Conservation (phyloP, 805 yeast species). For the Starmerella kuoi region DNA sequence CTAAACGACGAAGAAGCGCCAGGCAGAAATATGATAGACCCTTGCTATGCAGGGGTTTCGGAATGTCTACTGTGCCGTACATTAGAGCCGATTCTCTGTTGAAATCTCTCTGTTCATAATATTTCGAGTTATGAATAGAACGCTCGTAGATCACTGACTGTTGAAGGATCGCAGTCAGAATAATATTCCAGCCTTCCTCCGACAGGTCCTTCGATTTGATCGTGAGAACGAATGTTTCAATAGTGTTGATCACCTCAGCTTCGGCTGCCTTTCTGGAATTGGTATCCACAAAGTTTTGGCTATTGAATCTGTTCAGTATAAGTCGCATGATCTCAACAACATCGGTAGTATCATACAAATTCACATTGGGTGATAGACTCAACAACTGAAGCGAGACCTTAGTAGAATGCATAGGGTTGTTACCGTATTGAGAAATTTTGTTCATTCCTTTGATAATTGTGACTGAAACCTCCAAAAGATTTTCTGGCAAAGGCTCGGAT, state of each 20-base stretch:
- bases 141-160: slow-evolving; percentile 48
- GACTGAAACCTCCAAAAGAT: neutral
- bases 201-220: slow-evolving; percentile 29
- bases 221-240: slow-evolving; percentile 20
- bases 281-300: neutral
- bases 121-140: slow-evolving; percentile 28
- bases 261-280: no score
- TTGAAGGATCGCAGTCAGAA: slow-evolving; percentile 39
- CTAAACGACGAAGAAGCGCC: slow-evolving; percentile 37
- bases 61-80: slow-evolving; percentile 51
- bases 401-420: slow-evolving; percentile 1
- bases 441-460: slow-evolving; percentile 4
- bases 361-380: neutral
- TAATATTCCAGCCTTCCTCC: slow-evolving; percentile 26
- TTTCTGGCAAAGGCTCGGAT: neutral
- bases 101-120: slow-evolving; percentile 32
- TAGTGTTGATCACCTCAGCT: slow-evolving; percentile 3
- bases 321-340: slow-evolving; percentile 11
- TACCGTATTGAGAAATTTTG: neutral
- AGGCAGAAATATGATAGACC: slow-evolving; percentile 47
- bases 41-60: slow-evolving; percentile 35
- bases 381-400: slow-evolving; percentile 10
- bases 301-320: slow-evolving; percentile 9
- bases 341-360: neutral
- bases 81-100: slow-evolving; percentile 16